These are phyloP conservation scores for Sporothrix brasiliensis DNA, from an alignment of 2,329 filamentous ascomycete genomes.

Conservation along the genomic window DNA sequence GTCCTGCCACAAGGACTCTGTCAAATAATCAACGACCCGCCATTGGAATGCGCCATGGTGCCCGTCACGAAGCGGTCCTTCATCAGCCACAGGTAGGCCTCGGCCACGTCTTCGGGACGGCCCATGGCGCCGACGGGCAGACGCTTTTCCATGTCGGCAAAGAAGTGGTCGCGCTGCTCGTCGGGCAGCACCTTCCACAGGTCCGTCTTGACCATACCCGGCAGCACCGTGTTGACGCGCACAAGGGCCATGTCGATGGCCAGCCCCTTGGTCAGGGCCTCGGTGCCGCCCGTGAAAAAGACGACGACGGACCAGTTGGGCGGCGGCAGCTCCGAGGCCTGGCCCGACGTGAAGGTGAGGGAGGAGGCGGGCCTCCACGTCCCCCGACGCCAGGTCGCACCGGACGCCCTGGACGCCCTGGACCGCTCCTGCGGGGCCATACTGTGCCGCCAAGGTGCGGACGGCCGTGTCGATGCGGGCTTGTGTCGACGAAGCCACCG, in stretches of 20 bases:
- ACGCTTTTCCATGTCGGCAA: conserved; percentile 34
- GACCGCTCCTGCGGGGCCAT: conserved; percentile 23
- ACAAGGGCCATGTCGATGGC: conserved; percentile 66
- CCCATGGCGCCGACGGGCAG: conserved; percentile 37
- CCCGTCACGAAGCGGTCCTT: conserved; percentile 41
- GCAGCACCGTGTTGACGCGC: conserved; percentile 64
- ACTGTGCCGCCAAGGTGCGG: conserved; percentile 30
- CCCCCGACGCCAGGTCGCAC: conserved; percentile 39
- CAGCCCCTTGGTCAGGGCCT: conserved; percentile 58
- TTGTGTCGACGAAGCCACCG: conserved; percentile 61
- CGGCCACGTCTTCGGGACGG: conserved; percentile 39
- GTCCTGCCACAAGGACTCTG: too few species aligned
- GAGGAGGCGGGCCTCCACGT: conserved; percentile 45
- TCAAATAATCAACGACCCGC: conserved; percentile 22
- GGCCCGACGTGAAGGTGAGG: conserved; percentile 60
- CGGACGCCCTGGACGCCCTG: conserved; percentile 42
- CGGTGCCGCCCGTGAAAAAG: conserved; percentile 53
- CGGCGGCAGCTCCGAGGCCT: conserved; percentile 54
- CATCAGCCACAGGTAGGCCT: conserved; percentile 41
- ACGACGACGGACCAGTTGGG: conserved; percentile 56
- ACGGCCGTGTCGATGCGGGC: conserved; percentile 53
- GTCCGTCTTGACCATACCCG: conserved; percentile 57
- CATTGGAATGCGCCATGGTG: conserved; percentile 36
- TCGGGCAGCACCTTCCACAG: conserved; percentile 43
- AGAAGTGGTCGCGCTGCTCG: conserved; percentile 36